A percentile compares a stretch with the other conserved stretches of the same genome.
Conservation (phyloP, 2,329 filamentous ascomycete genomes). For the Coleophoma eucalyptorum region DNA sequence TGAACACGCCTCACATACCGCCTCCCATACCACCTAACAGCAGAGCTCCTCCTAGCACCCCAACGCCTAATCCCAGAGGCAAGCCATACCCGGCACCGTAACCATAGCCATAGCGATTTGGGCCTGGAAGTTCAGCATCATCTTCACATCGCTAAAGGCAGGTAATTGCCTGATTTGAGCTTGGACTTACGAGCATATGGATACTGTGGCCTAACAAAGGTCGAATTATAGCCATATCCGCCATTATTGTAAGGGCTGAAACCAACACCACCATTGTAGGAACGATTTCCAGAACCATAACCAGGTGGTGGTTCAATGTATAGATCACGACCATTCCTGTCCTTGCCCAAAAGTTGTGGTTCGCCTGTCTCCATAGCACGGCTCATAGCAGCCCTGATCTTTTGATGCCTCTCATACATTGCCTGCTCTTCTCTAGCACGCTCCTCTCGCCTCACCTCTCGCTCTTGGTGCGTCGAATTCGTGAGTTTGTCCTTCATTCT, state of each 20-base stretch:
- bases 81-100: constrained; percentile 42
- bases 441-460: constrained; percentile 38
- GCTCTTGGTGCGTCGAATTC: constrained; percentile 49
- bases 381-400: constrained; percentile 45
- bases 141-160: too few relatives aligned
- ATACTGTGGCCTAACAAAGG: constrained; percentile 42
- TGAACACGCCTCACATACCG: too few relatives aligned
- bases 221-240: constrained; percentile 41
- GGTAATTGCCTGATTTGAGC: too few relatives aligned
- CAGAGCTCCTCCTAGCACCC: too few relatives aligned
- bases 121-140: constrained; percentile 3
- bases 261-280: constrained; percentile 28
- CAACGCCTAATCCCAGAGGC: constrained; percentile 35
- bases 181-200: constrained; percentile 32
- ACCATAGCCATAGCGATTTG: constrained; percentile 35
- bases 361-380: constrained; percentile 48
- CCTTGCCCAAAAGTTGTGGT: constrained; percentile 51
- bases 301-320: constrained; percentile 52
- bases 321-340: constrained; percentile 48
- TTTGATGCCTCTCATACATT: constrained; percentile 48
- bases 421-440: constrained; percentile 46
- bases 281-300: constrained; percentile 15
- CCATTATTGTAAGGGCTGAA: constrained; percentile 41
- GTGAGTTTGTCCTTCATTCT: constrained; percentile 59
- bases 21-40: too few relatives aligned